Conservation (phyloP, 73 alveolate species). For the Paramecium caudatum region DNA sequence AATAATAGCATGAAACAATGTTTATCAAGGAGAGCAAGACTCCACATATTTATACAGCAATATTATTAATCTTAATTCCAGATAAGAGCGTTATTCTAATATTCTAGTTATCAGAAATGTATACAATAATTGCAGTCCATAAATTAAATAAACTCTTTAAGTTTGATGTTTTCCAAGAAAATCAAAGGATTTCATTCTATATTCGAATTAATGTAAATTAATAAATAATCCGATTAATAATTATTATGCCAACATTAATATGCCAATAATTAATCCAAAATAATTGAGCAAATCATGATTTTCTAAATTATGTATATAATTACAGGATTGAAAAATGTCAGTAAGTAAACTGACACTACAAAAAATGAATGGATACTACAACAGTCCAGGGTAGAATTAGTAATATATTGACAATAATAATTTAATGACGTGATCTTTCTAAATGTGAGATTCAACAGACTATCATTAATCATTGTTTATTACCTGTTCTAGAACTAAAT, state of each 20-base stretch:
- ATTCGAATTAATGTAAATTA: constrained; percentile 40
- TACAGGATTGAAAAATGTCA: constrained; percentile 6
- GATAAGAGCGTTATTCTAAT: constrained; percentile 24
- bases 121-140: not conserved
- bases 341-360: not conserved
- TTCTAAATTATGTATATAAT: not conserved
- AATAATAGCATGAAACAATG: not conserved
- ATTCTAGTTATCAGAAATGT: not conserved
- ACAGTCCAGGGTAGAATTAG: not conserved
- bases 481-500: not conserved
- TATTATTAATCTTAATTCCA: not conserved
- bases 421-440: not conserved
- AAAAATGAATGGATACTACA: not conserved
- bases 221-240: constrained; percentile 38
- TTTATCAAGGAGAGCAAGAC: not conserved
- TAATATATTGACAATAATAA: not conserved
- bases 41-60: not conserved
- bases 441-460: not conserved
- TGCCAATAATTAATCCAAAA: not conserved
- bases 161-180: not conserved
- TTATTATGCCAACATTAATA: not conserved
- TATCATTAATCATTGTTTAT: not conserved
- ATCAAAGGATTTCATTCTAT: constrained; percentile 16
- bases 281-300: not conserved
- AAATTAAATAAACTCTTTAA: not conserved